Evolutionary conservation across 176 grass and related monocot species (phyloP).

Genomic region (Avena insularis): DNA sequence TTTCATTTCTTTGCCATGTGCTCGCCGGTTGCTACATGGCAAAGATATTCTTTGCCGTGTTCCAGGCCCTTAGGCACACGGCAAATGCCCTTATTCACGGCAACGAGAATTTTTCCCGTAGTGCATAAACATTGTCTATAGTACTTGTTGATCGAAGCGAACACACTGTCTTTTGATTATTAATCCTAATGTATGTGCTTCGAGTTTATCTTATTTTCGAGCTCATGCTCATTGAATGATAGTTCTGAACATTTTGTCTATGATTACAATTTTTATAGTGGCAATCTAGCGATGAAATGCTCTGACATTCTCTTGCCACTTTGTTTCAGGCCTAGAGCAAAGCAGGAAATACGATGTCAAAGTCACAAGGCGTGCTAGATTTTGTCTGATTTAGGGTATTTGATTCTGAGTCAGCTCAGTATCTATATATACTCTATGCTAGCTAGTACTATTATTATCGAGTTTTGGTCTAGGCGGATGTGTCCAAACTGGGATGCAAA

Average conservation of each 20-base stretch:
- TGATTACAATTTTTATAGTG: neutral
- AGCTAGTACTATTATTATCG: neutral
- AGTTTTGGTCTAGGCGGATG: neutral
- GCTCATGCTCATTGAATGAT: neutral
- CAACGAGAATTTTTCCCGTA: too few species aligned
- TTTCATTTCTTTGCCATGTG: too few species aligned
- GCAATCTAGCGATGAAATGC: neutral
- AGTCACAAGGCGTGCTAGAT: neutral
- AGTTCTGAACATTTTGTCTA: neutral
- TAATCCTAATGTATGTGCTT: neutral
- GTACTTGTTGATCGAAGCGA: too few species aligned
- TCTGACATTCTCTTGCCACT: neutral
- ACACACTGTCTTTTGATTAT: too few species aligned
- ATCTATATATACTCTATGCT: neutral
- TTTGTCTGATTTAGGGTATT: neutral
- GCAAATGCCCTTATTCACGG: too few species aligned
- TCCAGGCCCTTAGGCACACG: too few species aligned
- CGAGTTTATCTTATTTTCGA: neutral
- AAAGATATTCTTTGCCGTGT: too few species aligned
- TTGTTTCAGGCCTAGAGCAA: neutral
- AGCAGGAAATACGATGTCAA: neutral
- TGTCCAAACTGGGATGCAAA: neutral
- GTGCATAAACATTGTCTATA: too few species aligned
- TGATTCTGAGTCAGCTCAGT: neutral
- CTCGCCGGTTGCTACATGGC: too few species aligned